A percentile compares a stretch with the other conserved stretches of the same genome.
Conservation (phyloP, 345 rosid genomes). For the Syzygium grande region DNA sequence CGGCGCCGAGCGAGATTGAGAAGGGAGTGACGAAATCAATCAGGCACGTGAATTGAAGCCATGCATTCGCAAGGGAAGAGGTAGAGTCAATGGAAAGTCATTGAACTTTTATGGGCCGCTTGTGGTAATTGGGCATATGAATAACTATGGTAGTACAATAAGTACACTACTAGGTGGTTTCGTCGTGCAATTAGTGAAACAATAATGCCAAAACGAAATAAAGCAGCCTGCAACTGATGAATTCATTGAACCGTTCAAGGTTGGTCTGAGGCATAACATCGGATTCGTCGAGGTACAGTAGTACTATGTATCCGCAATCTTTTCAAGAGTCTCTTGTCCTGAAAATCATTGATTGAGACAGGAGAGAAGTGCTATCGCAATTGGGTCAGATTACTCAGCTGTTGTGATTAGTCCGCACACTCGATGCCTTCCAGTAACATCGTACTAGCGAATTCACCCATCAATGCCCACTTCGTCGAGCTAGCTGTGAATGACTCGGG, state of each 20-base stretch:
- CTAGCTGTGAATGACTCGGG: neutral
- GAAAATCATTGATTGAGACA: neutral
- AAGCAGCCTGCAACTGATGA: neutral
- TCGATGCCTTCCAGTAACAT: accelerated
- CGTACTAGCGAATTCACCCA: neutral
- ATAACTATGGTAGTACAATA: neutral
- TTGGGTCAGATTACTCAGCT: neutral
- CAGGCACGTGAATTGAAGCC: neutral
- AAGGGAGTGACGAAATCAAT: neutral
- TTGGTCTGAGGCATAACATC: too few relatives aligned
- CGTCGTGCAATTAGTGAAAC: neutral
- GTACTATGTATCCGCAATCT: neutral
- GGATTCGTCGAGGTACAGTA: neutral
- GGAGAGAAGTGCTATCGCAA: neutral
- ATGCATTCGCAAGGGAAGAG: neutral
- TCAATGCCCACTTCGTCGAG: neutral
- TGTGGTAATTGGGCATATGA: neutral
- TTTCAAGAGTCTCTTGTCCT: neutral
- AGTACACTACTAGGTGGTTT: neutral
- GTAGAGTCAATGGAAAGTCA: neutral
- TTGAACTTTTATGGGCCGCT: neutral
- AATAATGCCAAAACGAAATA: neutral
- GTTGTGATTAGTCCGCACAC: neutral
- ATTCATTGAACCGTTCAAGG: too few relatives aligned
- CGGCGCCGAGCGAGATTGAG: neutral